A percentile compares a stretch with the other conserved stretches of the same genome.
phyloP scores from a whole-genome alignment of 2,329 filamentous ascomycete genomes.

The Emericellopsis atlantica region DNA sequence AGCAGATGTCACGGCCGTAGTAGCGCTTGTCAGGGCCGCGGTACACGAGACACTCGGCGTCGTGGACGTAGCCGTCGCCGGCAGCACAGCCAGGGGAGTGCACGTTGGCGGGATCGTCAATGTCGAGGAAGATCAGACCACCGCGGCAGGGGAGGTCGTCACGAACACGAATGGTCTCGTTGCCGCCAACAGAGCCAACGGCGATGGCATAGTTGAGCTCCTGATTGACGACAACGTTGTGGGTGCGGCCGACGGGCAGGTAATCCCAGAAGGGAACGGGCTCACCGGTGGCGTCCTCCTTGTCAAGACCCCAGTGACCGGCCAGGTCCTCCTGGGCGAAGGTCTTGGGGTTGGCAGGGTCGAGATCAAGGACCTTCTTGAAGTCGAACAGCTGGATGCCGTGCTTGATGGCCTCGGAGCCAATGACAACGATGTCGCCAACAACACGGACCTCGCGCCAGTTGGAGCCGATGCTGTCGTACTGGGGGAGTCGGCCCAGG shows the following conservation, averaged over 20 bases:
- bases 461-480: conserved; percentile 18
- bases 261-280: conserved; percentile 3
- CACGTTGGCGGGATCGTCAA: conserved; percentile 36
- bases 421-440: conserved; percentile 17
- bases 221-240: conserved; percentile 38
- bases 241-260: conserved; percentile 25
- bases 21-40: conserved; percentile 32
- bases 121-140: conserved; percentile 42
- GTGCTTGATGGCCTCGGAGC: conserved; percentile 29
- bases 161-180: conserved; percentile 6
- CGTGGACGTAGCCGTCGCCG: conserved; percentile 38
- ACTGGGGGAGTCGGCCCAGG: conserved; percentile 26
- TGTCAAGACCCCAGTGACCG: conserved; percentile 10
- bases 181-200: conserved; percentile 24
- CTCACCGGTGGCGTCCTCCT: conserved; percentile 7
- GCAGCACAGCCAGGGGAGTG: conserved; percentile 33
- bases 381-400: conserved; percentile 51
- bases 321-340: conserved; percentile 18
- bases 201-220: conserved; percentile 31
- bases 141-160: conserved; percentile 21
- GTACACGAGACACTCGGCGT: conserved; percentile 39
- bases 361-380: conserved; percentile 34
- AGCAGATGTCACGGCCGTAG: conserved; percentile 17
- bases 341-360: conserved; percentile 20
- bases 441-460: conserved; percentile 24